These are phyloP conservation scores for Eutrema salsugineum DNA, from an alignment of 441 rosid species.

Conservation along the genomic window DNA sequence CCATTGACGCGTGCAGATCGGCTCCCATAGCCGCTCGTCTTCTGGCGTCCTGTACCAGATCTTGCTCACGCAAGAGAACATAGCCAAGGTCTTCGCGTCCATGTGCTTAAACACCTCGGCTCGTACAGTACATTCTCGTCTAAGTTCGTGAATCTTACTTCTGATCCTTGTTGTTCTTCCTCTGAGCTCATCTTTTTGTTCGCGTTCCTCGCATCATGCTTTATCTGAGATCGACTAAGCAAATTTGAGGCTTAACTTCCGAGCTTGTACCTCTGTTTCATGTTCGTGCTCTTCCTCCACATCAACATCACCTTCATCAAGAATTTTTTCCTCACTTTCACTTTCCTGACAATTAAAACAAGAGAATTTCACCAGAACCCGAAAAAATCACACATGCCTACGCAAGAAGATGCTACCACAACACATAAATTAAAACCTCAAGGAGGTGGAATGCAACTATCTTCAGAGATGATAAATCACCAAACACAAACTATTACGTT, in stretches of 20 bases:
- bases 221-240: constrained; percentile 22
- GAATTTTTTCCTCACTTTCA: constrained; percentile 78
- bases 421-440: not conserved
- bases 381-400: not conserved
- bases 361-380: not conserved
- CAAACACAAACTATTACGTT: too few species aligned
- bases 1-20: constrained; percentile 91
- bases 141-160: constrained; percentile 46
- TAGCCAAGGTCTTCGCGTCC: constrained; percentile 70
- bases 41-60: constrained; percentile 71
- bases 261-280: constrained; percentile 44
- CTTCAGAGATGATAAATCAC: not conserved
- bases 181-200: constrained; percentile 36
- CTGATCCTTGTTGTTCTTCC: not conserved
- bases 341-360: constrained; percentile 51
- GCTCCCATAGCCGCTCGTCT: constrained; percentile 98
- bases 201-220: constrained; percentile 26
- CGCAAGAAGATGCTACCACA: not conserved
- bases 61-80: constrained; percentile 75
- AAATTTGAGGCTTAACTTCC: not conserved
- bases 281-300: constrained; percentile 70
- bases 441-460: not conserved
- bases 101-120: constrained; percentile 87
- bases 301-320: constrained; percentile 80
- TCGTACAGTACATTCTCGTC: constrained; percentile 83